A percentile compares a stretch with the other conserved stretches of the same genome.
Conservation (phyloP, 179 eudicot genomes). For the Actinidia arguta region DNA sequence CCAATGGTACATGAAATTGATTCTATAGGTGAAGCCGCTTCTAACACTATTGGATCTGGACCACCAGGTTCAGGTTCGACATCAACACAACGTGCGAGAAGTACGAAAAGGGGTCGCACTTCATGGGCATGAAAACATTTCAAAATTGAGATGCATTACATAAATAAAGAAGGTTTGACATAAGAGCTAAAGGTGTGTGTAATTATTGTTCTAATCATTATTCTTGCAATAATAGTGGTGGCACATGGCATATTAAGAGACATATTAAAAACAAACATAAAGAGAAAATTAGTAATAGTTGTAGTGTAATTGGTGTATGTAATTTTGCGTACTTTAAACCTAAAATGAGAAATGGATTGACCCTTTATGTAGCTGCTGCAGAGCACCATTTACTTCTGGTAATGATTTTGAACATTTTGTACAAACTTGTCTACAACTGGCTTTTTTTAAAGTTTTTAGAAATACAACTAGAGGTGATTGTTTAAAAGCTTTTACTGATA, state of each 20-base stretch:
- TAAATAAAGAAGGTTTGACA: too few species aligned
- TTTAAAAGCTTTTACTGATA: background rate
- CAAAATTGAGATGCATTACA: too few species aligned
- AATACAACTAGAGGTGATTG: background rate
- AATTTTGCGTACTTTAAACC: too few species aligned
- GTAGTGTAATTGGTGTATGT: too few species aligned
- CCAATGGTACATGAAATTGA: background rate
- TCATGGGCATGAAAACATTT: background rate
- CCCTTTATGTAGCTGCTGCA: too few species aligned
- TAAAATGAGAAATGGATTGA: too few species aligned
- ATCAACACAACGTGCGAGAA: background rate
- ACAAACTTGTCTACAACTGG: background rate
- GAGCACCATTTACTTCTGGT: background rate
- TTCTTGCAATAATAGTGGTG: too few species aligned
- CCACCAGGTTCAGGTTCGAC: background rate
- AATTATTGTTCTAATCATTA: too few species aligned
- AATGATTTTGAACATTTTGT: background rate
- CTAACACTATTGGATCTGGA: background rate
- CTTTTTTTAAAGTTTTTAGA: background rate
- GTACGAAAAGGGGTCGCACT: background rate
- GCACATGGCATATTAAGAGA: too few species aligned
- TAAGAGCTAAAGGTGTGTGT: too few species aligned
- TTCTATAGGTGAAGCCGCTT: background rate
- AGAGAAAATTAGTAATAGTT: too few species aligned
- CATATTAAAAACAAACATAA: too few species aligned